Base-by-base conservation (phyloP, 2,329 filamentous ascomycete genomes). In the Teratosphaeria epicoccoides region DNA sequence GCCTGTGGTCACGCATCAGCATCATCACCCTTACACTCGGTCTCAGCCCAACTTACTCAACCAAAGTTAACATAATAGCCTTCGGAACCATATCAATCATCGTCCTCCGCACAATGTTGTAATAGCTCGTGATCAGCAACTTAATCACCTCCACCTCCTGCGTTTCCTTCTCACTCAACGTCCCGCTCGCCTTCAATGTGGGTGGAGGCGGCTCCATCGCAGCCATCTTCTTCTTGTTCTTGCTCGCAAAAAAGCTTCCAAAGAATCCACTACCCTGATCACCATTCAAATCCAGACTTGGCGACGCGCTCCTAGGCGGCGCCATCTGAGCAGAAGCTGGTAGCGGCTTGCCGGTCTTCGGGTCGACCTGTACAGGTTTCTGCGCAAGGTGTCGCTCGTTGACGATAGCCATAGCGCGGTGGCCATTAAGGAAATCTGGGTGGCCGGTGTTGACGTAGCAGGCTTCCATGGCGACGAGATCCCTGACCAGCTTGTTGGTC, bases 221-320 rank as follows among this genome's bases (percentile, higher is more conserved):
- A n/a, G 93, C 93, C 74, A 95, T 94, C 84, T 96, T 97, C 81
- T 98, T 98, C 83, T 97, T 98, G 76, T 97, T 98, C 81, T 97
- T 98, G 66, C 88, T 90, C 10, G 93, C 88, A 68, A 96, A 98
- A 80, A 98, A 98, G 65, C 88, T 95, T 61, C 93, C 93, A 63
- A 98, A 98, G 79, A 98, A 98, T 33, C 91, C 89, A 28, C 55
- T 54, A 54, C 79, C 64, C 14, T 69, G 64, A 66, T 87, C 87
- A 55, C 69, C 71, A 24, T 71, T 73, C 43, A 82, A 73, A 48
- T 83, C 82, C 47, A 88, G 73, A 37, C 84, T 85, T 6, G 88
- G 93, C 66, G 84, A 95, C 51, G 80, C 79, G 43, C 87, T 82
- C 57, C 89, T 83, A 49, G 77, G 83, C 1, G 88, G 88, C 22